These are phyloP conservation scores for Fusarium xyrophilum DNA, from an alignment of 2,329 filamentous ascomycete genomes.

Conservation along the genomic window DNA sequence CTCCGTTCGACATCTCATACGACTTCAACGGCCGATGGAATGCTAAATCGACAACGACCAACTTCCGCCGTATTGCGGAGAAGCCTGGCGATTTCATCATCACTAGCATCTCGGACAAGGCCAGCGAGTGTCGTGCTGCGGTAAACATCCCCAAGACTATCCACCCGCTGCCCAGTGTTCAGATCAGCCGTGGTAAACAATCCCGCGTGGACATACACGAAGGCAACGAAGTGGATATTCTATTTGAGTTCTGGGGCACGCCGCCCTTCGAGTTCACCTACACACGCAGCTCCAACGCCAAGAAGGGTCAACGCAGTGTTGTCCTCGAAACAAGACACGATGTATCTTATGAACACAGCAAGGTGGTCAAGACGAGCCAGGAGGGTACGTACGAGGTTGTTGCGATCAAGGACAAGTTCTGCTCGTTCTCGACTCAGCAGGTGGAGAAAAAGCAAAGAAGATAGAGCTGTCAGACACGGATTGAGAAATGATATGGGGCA, in stretches of 20 bases:
- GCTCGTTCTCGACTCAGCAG: constrained; percentile 81
- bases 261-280: constrained; percentile 99
- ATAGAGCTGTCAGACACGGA: constrained; percentile 17
- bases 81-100: constrained; percentile 88
- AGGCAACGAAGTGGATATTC: constrained; percentile 89
- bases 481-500: neutral
- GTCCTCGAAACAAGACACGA: constrained; percentile 93
- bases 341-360: constrained; percentile 78
- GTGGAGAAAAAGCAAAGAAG: constrained; percentile 58
- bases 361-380: constrained; percentile 83
- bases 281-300: constrained; percentile 85
- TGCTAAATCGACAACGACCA: constrained; percentile 79
- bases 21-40: constrained; percentile 84
- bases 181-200: constrained; percentile 83
- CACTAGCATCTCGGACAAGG: constrained; percentile 84
- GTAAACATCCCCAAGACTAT: constrained; percentile 83
- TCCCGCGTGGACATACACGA: constrained; percentile 93
- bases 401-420: constrained; percentile 91
- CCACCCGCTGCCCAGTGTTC: constrained; percentile 90
- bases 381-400: constrained; percentile 98
- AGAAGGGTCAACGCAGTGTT: constrained; percentile 76
- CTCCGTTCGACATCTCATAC: constrained; percentile 93
- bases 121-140: constrained; percentile 83
- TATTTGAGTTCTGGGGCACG: constrained; percentile 94
- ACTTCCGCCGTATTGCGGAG: constrained; percentile 92